phyloP scores from a whole-genome alignment of 192 early-diverging fungal genomes.

The Gigaspora rosea region DNA sequence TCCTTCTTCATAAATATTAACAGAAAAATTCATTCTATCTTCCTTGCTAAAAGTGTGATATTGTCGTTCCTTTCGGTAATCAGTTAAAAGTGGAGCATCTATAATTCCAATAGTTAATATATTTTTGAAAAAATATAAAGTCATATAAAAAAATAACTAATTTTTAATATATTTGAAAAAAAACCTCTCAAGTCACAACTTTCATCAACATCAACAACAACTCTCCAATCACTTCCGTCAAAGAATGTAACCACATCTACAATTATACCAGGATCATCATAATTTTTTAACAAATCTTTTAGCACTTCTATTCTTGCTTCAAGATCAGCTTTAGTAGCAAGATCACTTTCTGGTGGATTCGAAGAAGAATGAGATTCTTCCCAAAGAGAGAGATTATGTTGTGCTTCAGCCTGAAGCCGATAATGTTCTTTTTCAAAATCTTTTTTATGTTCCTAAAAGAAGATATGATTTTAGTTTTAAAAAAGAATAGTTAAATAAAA shows the following conservation, averaged over 20 bases:
- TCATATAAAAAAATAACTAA: not conserved
- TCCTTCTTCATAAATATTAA: conserved; percentile 92
- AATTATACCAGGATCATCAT: conserved; percentile 76
- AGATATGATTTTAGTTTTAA: not conserved
- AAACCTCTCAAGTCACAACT: conserved; percentile 72
- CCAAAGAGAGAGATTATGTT: conserved; percentile 51
- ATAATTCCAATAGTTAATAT: not conserved
- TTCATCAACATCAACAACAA: conserved; percentile 74
- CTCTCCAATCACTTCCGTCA: conserved; percentile 89
- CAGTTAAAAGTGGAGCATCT: conserved; percentile 63
- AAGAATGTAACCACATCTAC: conserved; percentile 85
- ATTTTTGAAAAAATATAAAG: not conserved
- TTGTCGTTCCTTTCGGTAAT: conserved; percentile 72
- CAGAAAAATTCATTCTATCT: conserved; percentile 82
- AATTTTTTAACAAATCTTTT: conserved; percentile 57
- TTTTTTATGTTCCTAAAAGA: conserved; percentile 46
- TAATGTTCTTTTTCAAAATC: conserved; percentile 54
- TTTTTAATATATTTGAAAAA: not conserved
- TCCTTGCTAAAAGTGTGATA: conserved; percentile 75
- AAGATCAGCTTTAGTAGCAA: conserved; percentile 56
- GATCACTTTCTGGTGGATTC: conserved; percentile 43
- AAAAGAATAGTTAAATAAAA: conserved; percentile 4
- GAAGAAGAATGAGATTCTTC: conserved; percentile 39
- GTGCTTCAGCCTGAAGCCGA: conserved; percentile 44
- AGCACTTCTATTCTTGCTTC: conserved; percentile 68